A percentile compares a stretch with the other conserved stretches of the same genome.
Evolutionary conservation across 78 protist species (phyloP).

Genomic region (Pigoraptor vietnamica): DNA sequence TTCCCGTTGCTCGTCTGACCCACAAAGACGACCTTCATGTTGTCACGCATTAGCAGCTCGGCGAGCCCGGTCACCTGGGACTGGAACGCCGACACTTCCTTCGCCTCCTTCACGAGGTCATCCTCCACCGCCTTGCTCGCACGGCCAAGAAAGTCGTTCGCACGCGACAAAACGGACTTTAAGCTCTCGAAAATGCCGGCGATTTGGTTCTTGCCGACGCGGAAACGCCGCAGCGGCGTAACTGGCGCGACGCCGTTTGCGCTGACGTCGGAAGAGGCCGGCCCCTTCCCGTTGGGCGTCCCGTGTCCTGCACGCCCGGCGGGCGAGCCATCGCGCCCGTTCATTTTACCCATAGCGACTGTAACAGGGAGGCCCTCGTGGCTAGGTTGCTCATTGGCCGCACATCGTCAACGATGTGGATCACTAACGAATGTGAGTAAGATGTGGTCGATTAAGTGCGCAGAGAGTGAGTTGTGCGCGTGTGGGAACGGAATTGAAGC

Average conservation of each 20-base stretch:
- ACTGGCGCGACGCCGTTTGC: no score
- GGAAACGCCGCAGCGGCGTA: background rate
- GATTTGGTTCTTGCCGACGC: background rate
- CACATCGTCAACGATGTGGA: no score
- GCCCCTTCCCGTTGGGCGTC: background rate
- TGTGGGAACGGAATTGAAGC: no score
- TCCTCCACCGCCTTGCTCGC: background rate
- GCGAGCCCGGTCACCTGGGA: background rate
- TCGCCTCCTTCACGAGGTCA: background rate
- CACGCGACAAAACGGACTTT: background rate
- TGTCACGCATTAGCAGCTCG: constrained; percentile 2
- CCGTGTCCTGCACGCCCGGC: background rate
- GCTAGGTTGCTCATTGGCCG: no score
- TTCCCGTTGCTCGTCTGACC: constrained; percentile 41
- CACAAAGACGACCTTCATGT: constrained; percentile 56
- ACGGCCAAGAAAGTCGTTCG: background rate
- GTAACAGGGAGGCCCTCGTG: no score
- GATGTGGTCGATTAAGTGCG: no score
- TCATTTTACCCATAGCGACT: no score
- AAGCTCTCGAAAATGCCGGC: background rate
- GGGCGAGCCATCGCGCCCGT: no score
- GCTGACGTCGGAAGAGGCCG: background rate
- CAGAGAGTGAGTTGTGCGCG: no score
- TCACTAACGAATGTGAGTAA: no score
- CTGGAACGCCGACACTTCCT: background rate